Base-by-base conservation (phyloP, 2,329 filamentous ascomycete genomes). In the Myriangium duriaei region DNA sequence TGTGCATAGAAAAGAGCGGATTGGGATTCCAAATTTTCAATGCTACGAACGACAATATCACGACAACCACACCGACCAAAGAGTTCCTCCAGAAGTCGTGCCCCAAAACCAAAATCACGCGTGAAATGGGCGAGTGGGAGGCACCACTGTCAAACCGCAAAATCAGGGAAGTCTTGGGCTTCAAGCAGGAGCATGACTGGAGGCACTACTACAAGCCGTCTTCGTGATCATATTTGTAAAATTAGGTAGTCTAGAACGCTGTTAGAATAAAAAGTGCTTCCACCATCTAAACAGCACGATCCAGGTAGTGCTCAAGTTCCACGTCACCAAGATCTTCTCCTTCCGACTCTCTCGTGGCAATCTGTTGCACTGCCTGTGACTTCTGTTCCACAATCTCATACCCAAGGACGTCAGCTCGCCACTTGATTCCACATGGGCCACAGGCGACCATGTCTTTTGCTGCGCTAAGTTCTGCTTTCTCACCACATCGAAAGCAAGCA, bases 1-100 rank as follows among this genome's bases (percentile, higher is more conserved):
- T 70, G 6, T 65, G 61, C 12, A 61, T 77, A 4, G 46, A 64
- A 42, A 70, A 66, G 45, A 62, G 64, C 48, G 72, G 69, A 0
- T 48, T 79, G 7, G 74, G 74, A 0, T 79, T 74, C 46, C 72
- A 78, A 49, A 57, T 77, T 0, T 79, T 78, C 54, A 79, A 79
- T 49, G 74, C 72, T 2, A 74, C 72, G 0, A 79, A 79, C 48
- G 66, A 74, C 47, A 70, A 63, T 2, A 76, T 76, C 34, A 78
- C 73, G 0, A 68, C 68, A 3, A 63, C 59, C 6, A 52, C 61
- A 14, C 65, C 69, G 1, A 74, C 71, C 0, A 57, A 56, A 30
- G 61, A 70, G 40, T 72, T 76, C 41, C 47, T 77, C 38, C 57
- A 64, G 47, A 60, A 66, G 47, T 55, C 55, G 7, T 67, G 61